Evolutionary conservation across 2,329 filamentous ascomycete genomes (phyloP).

Genomic region (Penicillium sclerotiorum): DNA sequence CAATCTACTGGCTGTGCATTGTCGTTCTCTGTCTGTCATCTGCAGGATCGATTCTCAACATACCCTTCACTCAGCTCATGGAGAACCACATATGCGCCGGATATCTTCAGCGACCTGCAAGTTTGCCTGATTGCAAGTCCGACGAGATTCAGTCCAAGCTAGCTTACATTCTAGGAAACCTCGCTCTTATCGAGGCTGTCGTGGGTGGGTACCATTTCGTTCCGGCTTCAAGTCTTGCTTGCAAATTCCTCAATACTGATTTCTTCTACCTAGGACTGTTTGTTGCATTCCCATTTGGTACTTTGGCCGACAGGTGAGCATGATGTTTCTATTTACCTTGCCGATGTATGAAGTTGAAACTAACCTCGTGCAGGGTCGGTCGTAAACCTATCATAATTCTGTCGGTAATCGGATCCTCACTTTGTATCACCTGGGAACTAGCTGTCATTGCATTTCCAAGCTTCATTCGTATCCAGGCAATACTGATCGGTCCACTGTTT

Average conservation of each 20-base stretch:
- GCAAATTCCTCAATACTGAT: background rate
- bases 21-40: constrained; percentile 7
- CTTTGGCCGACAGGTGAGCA: constrained; percentile 6
- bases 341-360: constrained; percentile 2
- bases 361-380: background rate
- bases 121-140: constrained; percentile 5
- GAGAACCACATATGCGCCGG: constrained; percentile 7
- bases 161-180: constrained; percentile 9
- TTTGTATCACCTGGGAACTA: background rate
- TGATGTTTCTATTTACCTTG: constrained; percentile 2
- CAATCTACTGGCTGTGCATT: constrained; percentile 9
- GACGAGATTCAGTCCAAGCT: constrained; percentile 9
- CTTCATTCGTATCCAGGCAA: background rate
- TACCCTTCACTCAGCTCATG: constrained; percentile 9
- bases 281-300: constrained; percentile 12
- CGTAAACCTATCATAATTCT: background rate
- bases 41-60: background rate
- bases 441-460: background rate
- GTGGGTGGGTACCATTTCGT: background rate
- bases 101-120: background rate
- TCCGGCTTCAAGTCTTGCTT: background rate
- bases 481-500: background rate
- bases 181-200: constrained; percentile 8
- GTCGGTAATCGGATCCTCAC: background rate
- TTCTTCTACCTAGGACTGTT: constrained; percentile 1